Conservation (phyloP, 441 rosid genomes). For the Omphalea diandra region DNA sequence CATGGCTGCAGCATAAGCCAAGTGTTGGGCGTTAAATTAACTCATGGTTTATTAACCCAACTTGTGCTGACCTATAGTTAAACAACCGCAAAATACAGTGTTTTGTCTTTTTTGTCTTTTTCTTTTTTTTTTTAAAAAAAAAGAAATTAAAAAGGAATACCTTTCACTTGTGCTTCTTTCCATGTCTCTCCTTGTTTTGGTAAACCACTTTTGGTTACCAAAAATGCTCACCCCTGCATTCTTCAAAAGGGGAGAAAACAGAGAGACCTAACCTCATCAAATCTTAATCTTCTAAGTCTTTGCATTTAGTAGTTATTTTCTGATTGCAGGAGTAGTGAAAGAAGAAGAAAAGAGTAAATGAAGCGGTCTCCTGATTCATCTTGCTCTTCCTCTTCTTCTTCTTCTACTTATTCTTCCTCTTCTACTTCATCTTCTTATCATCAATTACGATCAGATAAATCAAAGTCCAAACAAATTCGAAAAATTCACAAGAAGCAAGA, state of each 20-base stretch:
- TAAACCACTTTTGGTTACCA: slow-evolving; percentile 43
- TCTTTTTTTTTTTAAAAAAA: background rate
- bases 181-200: slow-evolving; percentile 42
- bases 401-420: slow-evolving; percentile 37
- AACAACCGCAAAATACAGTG: background rate
- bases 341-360: slow-evolving; percentile 31
- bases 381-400: slow-evolving; percentile 30
- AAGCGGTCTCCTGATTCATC: slow-evolving; percentile 44
- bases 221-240: background rate
- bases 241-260: slow-evolving; percentile 14
- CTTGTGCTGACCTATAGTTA: background rate
- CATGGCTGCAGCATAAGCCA: slow-evolving; percentile 61
- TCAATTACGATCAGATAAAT: slow-evolving; percentile 25
- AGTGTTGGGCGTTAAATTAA: slow-evolving; percentile 48
- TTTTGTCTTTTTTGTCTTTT: background rate
- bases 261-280: too few species aligned
- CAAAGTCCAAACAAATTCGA: slow-evolving; percentile 45
- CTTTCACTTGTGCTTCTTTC: slow-evolving; percentile 1
- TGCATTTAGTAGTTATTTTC: background rate
- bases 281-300: too few species aligned
- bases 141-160: too few species aligned
- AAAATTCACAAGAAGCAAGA: slow-evolving; percentile 34
- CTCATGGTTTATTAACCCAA: slow-evolving; percentile 41
- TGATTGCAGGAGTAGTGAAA: too few species aligned
- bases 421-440: slow-evolving; percentile 26